Base-by-base conservation (phyloP, 2,329 filamentous ascomycete genomes). In the Claviceps sp. region DNA sequence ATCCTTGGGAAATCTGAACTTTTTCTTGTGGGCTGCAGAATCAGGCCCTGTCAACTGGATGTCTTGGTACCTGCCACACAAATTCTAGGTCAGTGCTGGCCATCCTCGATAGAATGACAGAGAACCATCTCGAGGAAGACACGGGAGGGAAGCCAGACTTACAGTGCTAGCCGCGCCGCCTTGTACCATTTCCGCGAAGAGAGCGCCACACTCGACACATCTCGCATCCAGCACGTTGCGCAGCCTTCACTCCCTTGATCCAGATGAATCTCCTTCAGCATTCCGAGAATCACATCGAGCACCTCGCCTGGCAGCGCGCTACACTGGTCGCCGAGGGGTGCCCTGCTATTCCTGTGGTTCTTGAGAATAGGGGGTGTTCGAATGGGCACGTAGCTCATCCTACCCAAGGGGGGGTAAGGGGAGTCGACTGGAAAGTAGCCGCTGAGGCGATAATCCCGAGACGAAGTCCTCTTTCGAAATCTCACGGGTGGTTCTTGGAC, bases 141-240 rank as follows among this genome's bases (percentile, higher is more conserved):
- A 22, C 4, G 22, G 22, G 22, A 22, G 22, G 22, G 22, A 22
- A 22, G 22, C 30, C 30, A 34, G 30, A 65, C 73, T 69, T 66
- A 81, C 70, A 82, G 61, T 14, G 73, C 72, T 20, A 65, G 63
- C 20, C 73, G 71, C 6, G 77, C 77, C 42, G 71, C 72, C 56
- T 71, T 72, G 58, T 73, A 67, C 67, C 76, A 75, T 58, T 75
- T 79, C 55, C 70, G 72, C 16, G 72, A 75, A 40, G 71, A 68
- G 11, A 78, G 52, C 11, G 73, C 70, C 42, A 82, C 61, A 43
- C 71, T 72, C 57, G 73, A 76, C 34, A 75, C 65, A 58, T 84
- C 79, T 48, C 81, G 71, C 77, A 81, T 81, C 76, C 77, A 82
- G 62, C 81, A 84, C 18, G 81, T 83, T 16, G 78, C 72, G 60